These are phyloP conservation scores for Saccharomyces hybrid DNA, from an alignment of 1,139 yeast species.

Conservation along the genomic window DNA sequence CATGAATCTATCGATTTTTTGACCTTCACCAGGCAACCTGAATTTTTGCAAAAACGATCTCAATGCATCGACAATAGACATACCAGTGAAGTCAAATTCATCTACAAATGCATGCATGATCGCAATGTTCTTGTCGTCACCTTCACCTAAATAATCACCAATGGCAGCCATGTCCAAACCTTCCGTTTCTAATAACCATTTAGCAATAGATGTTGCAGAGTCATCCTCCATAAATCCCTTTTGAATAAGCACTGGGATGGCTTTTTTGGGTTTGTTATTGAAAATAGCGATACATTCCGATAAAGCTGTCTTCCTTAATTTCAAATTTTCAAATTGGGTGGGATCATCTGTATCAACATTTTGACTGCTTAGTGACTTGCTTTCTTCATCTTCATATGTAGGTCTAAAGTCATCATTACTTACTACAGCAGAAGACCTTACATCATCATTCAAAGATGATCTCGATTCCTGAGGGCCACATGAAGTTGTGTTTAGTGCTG, in stretches of 20 bases:
- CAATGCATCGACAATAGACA: constrained; percentile 77
- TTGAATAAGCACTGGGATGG: constrained; percentile 53
- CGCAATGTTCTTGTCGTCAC: constrained; percentile 65
- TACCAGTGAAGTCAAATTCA: constrained; percentile 62
- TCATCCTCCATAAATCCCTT: constrained; percentile 56
- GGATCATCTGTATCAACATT: constrained; percentile 58
- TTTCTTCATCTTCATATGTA: constrained; percentile 11
- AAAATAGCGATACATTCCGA: constrained; percentile 73
- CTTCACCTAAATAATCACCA: constrained; percentile 93
- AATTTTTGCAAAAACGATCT: constrained; percentile 78
- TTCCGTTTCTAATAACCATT: constrained; percentile 64
- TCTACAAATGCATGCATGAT: constrained; percentile 94
- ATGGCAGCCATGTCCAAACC: constrained; percentile 76
- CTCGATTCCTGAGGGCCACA: constrained; percentile 2
- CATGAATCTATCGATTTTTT: constrained; percentile 94
- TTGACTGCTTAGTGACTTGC: constrained; percentile 10
- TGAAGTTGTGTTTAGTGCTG: constrained; percentile 1
- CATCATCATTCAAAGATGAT: constrained; percentile 13
- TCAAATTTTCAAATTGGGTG: constrained; percentile 74
- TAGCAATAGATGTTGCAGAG: constrained; percentile 63
- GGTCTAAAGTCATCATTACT: constrained; percentile 32
- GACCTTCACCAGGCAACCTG: constrained; percentile 96
- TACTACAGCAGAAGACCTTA: constrained; percentile 36
- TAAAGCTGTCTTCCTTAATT: constrained; percentile 74
- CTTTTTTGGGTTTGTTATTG: constrained; percentile 78